Evolutionary conservation across 495 filamentous ascomycete genomes (phyloP), one percentile per base, ranked within the genome.

Genomic region (Penicillium alfredii): DNA sequence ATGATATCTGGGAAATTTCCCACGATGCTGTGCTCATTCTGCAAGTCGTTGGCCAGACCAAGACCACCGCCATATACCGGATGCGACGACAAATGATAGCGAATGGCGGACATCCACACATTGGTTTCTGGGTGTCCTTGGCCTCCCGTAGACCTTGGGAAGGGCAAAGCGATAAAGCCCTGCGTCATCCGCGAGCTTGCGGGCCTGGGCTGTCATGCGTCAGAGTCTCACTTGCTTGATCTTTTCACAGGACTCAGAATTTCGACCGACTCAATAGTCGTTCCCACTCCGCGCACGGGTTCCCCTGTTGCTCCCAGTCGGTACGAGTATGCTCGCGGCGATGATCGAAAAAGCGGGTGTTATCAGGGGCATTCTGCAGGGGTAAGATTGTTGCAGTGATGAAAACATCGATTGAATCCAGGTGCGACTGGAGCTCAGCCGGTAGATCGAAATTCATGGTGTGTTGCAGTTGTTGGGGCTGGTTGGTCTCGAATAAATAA

Each of bases 261-360:
- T 4, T 6, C 0, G 1, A 25, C 15, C 21, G 20, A 35, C 48
- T 35, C 8, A 77, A 51, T 6, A 80, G 54, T 1, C 60, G 49
- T 46, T 77, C 75, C 76, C 74, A 80, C 44, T 77, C 74, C 23
- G 56, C 38, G 3, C 60, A 58, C 4, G 77, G 76, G 12, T 77
- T 65, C 1, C 75, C 76, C 27, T 63, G 48, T 15, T 64, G 59
- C 14, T 69, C 64, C 66, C 69, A 77, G 46, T 77, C 61, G 0
- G 74, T 80, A 1, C 74, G 68, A 5, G 68, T 53, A 55, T 75
- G 63, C 36, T 80, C 75, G 28, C 75, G 70, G 6, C 74, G 63
- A 48, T 79, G 68, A 51, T 80, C 73, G 49, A 80, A 80, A 63
- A 79, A 80, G 16, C 73, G 71, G 16, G 77, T 56, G 40, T 78